phyloP scores from a whole-genome alignment of 441 rosid genomes.

The Adansonia gregorii region DNA sequence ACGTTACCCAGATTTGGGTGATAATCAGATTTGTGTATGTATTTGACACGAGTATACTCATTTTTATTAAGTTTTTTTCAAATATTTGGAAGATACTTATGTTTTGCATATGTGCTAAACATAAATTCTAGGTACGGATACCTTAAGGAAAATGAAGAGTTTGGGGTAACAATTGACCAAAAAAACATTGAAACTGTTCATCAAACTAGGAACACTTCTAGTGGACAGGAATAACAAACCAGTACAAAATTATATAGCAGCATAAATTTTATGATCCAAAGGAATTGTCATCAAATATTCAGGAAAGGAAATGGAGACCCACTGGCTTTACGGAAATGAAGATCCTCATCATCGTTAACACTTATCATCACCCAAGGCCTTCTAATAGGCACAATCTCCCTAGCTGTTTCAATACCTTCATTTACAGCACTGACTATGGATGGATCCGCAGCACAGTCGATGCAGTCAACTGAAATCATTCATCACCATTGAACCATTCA shows the following conservation, averaged over 20 bases:
- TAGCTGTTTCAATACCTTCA: slow-evolving; percentile 56
- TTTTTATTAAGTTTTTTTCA: no score
- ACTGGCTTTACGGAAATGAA: slow-evolving; percentile 75
- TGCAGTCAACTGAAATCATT: slow-evolving; percentile 59
- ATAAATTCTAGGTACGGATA: no score
- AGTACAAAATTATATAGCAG: background rate
- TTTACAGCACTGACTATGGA: slow-evolving; percentile 63
- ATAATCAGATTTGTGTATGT: no score
- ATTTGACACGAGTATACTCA: no score
- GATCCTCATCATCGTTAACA: slow-evolving; percentile 66
- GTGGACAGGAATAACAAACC: background rate
- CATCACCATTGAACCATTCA: slow-evolving; percentile 11
- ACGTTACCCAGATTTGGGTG: no score
- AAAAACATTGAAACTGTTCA: no score
- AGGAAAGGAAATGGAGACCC: slow-evolving; percentile 26
- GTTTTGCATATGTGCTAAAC: no score
- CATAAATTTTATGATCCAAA: background rate
- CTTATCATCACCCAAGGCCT: slow-evolving; percentile 77
- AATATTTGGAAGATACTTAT: no score
- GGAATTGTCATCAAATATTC: background rate
- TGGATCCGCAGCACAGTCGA: slow-evolving; percentile 71
- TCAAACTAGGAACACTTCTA: background rate
- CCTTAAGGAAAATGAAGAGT: background rate
- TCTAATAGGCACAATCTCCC: slow-evolving; percentile 44
- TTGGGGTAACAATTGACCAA: background rate